These are phyloP conservation scores for Aurantiochytrium sp. DNA, from an alignment of 108 stramenopile species.

Conservation along the genomic window DNA sequence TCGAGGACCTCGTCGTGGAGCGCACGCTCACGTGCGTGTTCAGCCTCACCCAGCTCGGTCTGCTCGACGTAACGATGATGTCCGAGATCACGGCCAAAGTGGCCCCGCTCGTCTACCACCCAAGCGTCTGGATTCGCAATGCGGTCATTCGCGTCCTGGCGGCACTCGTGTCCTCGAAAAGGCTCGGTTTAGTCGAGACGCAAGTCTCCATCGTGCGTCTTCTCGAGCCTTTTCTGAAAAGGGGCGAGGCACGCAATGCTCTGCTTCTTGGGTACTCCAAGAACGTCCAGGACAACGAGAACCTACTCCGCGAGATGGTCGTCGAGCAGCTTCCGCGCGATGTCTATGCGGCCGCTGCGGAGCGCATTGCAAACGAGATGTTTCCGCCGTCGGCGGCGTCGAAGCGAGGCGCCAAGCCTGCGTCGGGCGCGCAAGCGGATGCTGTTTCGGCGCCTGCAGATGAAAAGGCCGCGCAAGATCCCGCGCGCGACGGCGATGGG, in stretches of 20 bases:
- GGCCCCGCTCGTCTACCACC: constrained; percentile 49
- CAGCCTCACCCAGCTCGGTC: constrained; percentile 41
- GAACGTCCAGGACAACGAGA: background rate
- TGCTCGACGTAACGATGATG: constrained; percentile 34
- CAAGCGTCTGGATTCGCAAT: constrained; percentile 40
- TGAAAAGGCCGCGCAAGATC: no score
- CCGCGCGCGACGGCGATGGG: no score
- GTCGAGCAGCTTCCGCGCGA: background rate
- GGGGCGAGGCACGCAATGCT: background rate
- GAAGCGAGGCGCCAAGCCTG: no score
- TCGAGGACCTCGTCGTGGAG: constrained; percentile 73
- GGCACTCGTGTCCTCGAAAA: background rate
- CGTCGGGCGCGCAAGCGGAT: no score
- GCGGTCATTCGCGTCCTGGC: background rate
- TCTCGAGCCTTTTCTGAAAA: background rate
- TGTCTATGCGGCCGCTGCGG: background rate
- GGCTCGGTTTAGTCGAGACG: background rate
- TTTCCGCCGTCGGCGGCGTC: no score
- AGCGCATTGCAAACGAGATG: background rate
- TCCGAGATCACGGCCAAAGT: constrained; percentile 30
- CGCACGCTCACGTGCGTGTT: constrained; percentile 60
- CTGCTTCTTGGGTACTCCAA: background rate
- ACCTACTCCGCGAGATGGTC: background rate
- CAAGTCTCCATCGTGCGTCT: constrained; percentile 29
- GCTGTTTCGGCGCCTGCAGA: no score